Percentiles rank a stretch among this genome's conserved stretches.
These are phyloP conservation scores for Camillea tinctor DNA, from an alignment of 2,329 filamentous ascomycete species.

Conservation along the genomic window DNA sequence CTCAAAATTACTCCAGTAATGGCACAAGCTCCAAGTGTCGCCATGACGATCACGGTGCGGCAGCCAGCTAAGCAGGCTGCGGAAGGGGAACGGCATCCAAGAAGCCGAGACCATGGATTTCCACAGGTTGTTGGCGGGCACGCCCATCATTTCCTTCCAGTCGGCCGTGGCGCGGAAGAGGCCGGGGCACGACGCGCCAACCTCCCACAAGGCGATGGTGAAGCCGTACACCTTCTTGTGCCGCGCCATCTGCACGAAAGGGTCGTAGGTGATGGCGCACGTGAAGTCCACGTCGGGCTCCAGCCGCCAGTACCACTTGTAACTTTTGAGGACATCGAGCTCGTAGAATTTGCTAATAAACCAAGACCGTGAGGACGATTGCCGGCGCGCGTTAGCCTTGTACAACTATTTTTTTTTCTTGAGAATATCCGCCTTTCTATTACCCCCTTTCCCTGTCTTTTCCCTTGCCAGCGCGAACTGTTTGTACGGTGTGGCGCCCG, in stretches of 20 bases:
- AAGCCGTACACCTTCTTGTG: constrained; percentile 45
- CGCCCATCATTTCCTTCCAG: constrained; percentile 38
- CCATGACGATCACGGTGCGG: constrained; percentile 39
- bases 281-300: constrained; percentile 45
- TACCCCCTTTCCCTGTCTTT: not conserved
- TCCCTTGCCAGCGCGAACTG: not conserved
- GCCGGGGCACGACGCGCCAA: constrained; percentile 40
- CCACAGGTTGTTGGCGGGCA: constrained; percentile 39
- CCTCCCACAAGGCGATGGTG: constrained; percentile 44
- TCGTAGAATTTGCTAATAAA: constrained; percentile 41
- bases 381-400: not conserved
- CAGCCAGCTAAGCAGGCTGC: constrained; percentile 36
- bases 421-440: not conserved
- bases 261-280: constrained; percentile 48
- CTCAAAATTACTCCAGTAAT: constrained; percentile 50
- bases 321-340: constrained; percentile 39
- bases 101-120: constrained; percentile 40
- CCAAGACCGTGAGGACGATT: constrained; percentile 4
- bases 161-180: constrained; percentile 42
- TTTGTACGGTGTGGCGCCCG: not conserved
- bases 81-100: constrained; percentile 42
- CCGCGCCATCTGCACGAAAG: constrained; percentile 45
- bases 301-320: constrained; percentile 48
- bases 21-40: constrained; percentile 44
- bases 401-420: too few relatives aligned